These are phyloP conservation scores for Solanum bulbocastanum DNA, from an alignment of 257 asterid species.

Conservation along the genomic window DNA sequence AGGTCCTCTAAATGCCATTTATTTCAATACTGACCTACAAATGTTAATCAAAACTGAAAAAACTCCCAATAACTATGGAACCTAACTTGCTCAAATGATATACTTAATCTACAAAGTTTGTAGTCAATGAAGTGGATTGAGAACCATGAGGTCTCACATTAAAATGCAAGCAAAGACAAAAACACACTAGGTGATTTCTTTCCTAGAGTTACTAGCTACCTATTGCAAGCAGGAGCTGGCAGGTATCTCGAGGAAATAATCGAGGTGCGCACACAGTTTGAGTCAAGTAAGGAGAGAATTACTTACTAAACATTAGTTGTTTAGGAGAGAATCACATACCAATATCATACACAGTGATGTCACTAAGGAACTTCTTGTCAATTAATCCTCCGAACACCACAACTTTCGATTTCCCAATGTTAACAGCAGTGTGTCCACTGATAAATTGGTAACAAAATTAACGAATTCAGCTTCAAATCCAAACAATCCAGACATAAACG, in stretches of 20 bases:
- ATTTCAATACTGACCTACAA: not conserved
- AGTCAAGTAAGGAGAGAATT: not conserved
- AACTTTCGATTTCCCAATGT: conserved; percentile 82
- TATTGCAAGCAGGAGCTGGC: not conserved
- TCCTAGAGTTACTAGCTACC: not conserved
- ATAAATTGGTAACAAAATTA: not conserved
- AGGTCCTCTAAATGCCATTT: not conserved
- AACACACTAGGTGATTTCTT: not conserved
- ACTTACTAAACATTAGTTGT: not conserved
- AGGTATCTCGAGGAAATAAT: not conserved
- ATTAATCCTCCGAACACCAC: conserved; percentile 80
- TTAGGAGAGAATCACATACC: conserved; percentile 28
- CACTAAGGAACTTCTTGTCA: conserved; percentile 76
- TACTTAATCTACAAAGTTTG: not conserved
- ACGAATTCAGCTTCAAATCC: not conserved
- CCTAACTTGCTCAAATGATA: not conserved
- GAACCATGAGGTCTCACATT: not conserved
- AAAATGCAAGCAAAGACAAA: not conserved
- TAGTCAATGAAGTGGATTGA: not conserved
- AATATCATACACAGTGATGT: conserved; percentile 63
- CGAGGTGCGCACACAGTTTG: not conserved
- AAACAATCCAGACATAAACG: not conserved
- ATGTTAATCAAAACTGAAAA: not conserved
- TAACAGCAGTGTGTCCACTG: conserved; percentile 93
- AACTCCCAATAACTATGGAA: not conserved